Evolutionary conservation across 2,329 filamentous ascomycete species (phyloP), one percentile per base, ranked within the genome.

Genomic region (Phyllosticta citriasiana): DNA sequence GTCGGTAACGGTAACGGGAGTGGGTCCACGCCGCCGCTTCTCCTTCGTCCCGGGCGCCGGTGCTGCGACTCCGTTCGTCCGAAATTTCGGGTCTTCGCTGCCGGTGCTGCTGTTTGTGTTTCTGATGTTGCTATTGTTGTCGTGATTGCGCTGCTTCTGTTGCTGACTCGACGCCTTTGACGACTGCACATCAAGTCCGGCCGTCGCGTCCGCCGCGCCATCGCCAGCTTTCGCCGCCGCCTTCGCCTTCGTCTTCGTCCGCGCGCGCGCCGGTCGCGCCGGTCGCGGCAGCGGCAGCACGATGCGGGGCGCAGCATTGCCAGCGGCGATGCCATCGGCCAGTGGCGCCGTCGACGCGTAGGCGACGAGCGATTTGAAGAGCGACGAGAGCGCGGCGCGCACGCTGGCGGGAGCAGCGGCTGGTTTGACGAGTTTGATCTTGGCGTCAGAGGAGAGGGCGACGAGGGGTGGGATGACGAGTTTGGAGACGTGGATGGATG

Each of bases 401-500:
- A 52, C 58, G 22, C 52, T 26, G 33, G 16, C 16, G 22, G 47
- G 26, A 3, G 53, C 53, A 1, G 47, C 9, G 70, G 67, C 6
- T 67, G 55, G 73, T 61, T 65, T 65, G 53, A 63, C 76, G 61
- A 75, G 60, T 65, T 78, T 79, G 6, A 78, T 65, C 40, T 72
- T 74, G 14, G 77, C 73, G 25, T 73, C 71, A 60, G 50, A 67
- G 67, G 65, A 72, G 57, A 80, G 65, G 19, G 71, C 70, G 47
- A 61, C 51, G 22, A 62, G 56, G 30, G 56, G 51, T 5, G 55
- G 55, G 66, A 79, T 77, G 47, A 72, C 72, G 61, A 79, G 71
- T 55, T 72, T 74, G 3, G 73, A 69, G 58, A 79, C 68, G n/a
- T 71, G 71, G 6, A 77, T 72, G 22, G 69, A 72, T 19, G 72